Conservation (phyloP, 108 stramenopile species). For the Nitzschia sp. region DNA sequence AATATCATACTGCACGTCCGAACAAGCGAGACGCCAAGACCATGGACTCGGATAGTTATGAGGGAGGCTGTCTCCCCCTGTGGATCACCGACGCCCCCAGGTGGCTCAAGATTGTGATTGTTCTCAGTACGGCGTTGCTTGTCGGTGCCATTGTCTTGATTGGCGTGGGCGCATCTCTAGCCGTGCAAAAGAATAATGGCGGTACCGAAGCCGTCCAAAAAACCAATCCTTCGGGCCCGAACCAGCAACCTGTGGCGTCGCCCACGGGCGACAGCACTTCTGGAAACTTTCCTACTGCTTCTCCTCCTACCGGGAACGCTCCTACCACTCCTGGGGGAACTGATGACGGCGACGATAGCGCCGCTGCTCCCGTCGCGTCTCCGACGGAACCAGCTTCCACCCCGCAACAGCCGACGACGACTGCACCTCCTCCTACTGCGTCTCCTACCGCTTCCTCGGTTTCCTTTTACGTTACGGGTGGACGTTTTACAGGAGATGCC, state of each 20-base stretch:
- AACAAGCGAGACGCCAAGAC: conserved; percentile 14
- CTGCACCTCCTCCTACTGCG: neutral
- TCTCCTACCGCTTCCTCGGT: conserved; percentile 17
- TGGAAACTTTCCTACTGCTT: neutral
- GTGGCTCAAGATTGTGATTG: conserved; percentile 47
- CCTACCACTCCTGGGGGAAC: neutral
- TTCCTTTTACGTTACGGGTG: conserved; percentile 36
- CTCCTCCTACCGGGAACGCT: neutral
- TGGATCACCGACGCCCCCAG: conserved; percentile 45
- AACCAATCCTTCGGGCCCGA: neutral
- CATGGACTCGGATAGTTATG: neutral
- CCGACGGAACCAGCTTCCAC: neutral
- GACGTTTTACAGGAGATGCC: conserved; percentile 27
- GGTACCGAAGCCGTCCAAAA: neutral
- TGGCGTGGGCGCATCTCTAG: conserved; percentile 33
- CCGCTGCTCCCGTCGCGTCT: neutral
- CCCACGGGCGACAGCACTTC: neutral
- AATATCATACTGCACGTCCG: neutral
- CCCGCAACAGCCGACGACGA: neutral
- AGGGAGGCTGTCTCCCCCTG: conserved; percentile 22
- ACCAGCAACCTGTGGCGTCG: neutral
- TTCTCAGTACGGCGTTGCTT: conserved; percentile 29
- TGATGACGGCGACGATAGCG: neutral
- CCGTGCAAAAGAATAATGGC: neutral
- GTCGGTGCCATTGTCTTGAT: conserved; percentile 43